These are phyloP conservation scores for Striga asiatica DNA, from an alignment of 257 asterid genomes.

Conservation along the genomic window DNA sequence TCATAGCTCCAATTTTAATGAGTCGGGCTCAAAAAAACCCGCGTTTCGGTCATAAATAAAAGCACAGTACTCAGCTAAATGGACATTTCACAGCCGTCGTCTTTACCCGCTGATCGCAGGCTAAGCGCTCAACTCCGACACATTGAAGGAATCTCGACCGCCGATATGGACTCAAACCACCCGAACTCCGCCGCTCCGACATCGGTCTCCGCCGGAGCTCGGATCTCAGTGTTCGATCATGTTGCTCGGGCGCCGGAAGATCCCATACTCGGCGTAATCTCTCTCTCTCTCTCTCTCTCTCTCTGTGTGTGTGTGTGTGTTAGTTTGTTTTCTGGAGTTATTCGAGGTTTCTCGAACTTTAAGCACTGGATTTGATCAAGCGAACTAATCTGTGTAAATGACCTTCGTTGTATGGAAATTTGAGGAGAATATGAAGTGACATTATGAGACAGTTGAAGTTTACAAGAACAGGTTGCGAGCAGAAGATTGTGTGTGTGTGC, in stretches of 20 bases:
- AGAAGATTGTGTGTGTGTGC: no score
- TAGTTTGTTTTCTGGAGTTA: no score
- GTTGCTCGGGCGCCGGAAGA: constrained; percentile 85
- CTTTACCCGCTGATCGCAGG: constrained; percentile 57
- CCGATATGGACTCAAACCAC: constrained; percentile 14
- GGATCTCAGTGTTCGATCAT: constrained; percentile 52
- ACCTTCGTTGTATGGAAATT: neutral
- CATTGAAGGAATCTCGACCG: constrained; percentile 31
- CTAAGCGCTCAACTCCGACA: constrained; percentile 47
- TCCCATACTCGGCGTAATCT: constrained; percentile 86
- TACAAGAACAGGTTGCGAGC: no score
- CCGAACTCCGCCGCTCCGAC: constrained; percentile 52
- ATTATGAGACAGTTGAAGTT: no score
- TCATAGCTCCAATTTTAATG: no score
- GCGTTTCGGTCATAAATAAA: neutral
- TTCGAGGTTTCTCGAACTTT: no score
- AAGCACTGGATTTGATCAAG: neutral
- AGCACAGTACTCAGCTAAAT: constrained; percentile 22
- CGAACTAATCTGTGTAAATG: neutral
- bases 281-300: constrained; percentile 6
- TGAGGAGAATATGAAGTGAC: neutral
- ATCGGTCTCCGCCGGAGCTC: constrained; percentile 34
- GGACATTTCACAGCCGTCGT: constrained; percentile 24
- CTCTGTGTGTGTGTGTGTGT: no score
- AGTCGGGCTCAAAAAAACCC: neutral